A percentile compares a stretch with the other conserved stretches of the same genome.
Evolutionary conservation across 2,329 filamentous ascomycete species (phyloP).

Genomic region (Clarireedia paspali): DNA sequence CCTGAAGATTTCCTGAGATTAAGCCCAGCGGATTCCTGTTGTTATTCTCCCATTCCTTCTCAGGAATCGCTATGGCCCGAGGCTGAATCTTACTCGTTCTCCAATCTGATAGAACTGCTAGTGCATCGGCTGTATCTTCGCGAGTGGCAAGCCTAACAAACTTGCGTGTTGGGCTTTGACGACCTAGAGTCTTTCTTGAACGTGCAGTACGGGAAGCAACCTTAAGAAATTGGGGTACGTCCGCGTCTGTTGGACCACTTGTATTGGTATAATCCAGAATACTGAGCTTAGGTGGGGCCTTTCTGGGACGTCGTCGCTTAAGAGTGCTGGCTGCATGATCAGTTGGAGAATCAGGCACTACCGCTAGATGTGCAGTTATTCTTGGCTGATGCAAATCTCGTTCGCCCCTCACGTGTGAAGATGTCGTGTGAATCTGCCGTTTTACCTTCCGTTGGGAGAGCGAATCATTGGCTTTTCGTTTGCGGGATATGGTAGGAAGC

Average conservation of each 20-base stretch:
- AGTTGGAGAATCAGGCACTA: neutral
- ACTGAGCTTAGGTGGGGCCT: slow-evolving; percentile 41
- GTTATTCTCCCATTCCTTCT: neutral
- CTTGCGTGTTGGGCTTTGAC: slow-evolving; percentile 47
- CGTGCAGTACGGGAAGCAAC: slow-evolving; percentile 53
- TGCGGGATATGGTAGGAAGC: slow-evolving; percentile 25
- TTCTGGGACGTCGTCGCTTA: neutral
- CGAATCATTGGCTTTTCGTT: slow-evolving; percentile 4
- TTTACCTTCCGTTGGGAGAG: slow-evolving; percentile 7
- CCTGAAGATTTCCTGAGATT: slow-evolving; percentile 20
- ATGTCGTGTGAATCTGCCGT: slow-evolving; percentile 11
- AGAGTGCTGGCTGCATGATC: slow-evolving; percentile 1
- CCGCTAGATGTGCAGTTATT: slow-evolving; percentile 22
- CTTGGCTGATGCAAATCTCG: slow-evolving; percentile 19
- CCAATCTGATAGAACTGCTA: slow-evolving; percentile 47
- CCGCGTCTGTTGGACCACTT: slow-evolving; percentile 11
- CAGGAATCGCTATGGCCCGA: slow-evolving; percentile 1
- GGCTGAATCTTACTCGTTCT: slow-evolving; percentile 30
- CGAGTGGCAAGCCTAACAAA: slow-evolving; percentile 52
- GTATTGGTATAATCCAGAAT: slow-evolving; percentile 50
- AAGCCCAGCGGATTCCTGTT: slow-evolving; percentile 12
- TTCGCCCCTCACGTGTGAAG: slow-evolving; percentile 5
- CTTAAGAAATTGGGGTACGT: slow-evolving; percentile 49
- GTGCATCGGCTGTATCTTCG: slow-evolving; percentile 52
- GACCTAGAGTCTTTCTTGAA: slow-evolving; percentile 40